Evolutionary conservation across 148 eudicot genomes (phyloP).

Genomic region (Polygonum aviculare): DNA sequence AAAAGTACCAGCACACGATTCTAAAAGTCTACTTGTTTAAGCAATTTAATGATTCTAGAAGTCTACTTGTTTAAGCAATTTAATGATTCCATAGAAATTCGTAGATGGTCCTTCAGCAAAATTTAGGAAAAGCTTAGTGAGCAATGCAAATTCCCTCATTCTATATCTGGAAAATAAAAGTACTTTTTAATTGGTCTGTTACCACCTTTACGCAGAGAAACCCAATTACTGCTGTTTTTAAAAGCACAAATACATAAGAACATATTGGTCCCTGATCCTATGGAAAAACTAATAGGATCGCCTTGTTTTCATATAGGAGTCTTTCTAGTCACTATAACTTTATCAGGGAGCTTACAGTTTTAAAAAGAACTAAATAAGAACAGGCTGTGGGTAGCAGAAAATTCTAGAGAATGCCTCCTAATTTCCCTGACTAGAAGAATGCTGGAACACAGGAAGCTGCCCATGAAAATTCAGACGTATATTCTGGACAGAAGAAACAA

Average conservation of each 20-base stretch:
- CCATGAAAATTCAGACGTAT: background rate
- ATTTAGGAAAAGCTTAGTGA: background rate
- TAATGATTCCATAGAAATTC: background rate
- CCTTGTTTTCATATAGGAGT: background rate
- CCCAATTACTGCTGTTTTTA: background rate
- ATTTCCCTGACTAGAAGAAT: background rate
- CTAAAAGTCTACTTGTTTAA: background rate
- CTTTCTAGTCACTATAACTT: background rate
- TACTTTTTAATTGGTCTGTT: background rate
- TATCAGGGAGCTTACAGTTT: background rate
- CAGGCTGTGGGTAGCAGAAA: background rate
- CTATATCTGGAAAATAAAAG: background rate
- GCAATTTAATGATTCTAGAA: background rate
- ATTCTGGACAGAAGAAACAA: background rate
- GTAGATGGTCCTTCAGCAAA: background rate
- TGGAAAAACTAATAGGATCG: background rate
- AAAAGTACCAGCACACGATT: background rate
- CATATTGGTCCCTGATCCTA: background rate
- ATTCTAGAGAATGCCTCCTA: background rate
- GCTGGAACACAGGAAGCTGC: background rate
- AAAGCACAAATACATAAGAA: background rate
- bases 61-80: background rate
- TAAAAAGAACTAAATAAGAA: background rate
- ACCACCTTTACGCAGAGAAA: background rate
- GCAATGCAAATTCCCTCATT: background rate